Percentiles rank a stretch among this genome's conserved stretches.
Conservation (phyloP, 202 grass and related monocot species). For the Dendrocalamus latiflorus region DNA sequence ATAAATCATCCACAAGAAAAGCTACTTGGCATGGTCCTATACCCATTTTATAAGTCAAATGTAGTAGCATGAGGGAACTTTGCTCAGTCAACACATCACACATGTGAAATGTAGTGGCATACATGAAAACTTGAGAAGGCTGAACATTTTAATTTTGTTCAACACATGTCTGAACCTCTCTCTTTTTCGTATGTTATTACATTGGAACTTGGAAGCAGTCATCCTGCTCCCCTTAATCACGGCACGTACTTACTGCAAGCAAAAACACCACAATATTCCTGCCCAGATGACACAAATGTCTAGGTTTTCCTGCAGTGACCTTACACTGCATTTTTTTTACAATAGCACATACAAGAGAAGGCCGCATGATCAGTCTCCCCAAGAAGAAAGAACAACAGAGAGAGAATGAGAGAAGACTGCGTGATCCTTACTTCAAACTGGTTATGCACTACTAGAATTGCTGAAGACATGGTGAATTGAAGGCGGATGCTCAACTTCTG, state of each 20-base stretch:
- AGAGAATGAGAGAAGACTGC: neutral
- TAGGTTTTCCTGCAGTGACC: conserved; percentile 32
- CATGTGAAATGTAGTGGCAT: neutral
- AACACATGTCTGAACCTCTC: conserved; percentile 41
- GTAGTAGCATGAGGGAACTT: too few relatives aligned
- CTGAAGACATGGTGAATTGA: conserved; percentile 3
- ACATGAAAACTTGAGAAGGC: neutral
- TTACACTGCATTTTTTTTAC: conserved; percentile 56
- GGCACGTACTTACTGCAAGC: conserved; percentile 38
- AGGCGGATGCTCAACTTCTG: neutral
- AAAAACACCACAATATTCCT: conserved; percentile 30
- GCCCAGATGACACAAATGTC: conserved; percentile 17
- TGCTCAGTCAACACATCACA: neutral
- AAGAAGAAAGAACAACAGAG: neutral
- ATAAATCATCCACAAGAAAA: neutral
- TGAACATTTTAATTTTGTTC: conserved; percentile 25
- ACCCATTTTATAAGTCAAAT: neutral
- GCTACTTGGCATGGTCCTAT: neutral
- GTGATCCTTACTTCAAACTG: conserved; percentile 46
- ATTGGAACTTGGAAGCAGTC: conserved; percentile 27
- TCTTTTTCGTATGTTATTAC: conserved; percentile 43
- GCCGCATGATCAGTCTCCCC: conserved; percentile 29
- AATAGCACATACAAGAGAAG: conserved; percentile 27
- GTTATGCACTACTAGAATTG: conserved; percentile 35
- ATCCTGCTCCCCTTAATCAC: conserved; percentile 24